phyloP scores from a whole-genome alignment of 2,329 filamentous ascomycete species.

The Curvularia spicifera region DNA sequence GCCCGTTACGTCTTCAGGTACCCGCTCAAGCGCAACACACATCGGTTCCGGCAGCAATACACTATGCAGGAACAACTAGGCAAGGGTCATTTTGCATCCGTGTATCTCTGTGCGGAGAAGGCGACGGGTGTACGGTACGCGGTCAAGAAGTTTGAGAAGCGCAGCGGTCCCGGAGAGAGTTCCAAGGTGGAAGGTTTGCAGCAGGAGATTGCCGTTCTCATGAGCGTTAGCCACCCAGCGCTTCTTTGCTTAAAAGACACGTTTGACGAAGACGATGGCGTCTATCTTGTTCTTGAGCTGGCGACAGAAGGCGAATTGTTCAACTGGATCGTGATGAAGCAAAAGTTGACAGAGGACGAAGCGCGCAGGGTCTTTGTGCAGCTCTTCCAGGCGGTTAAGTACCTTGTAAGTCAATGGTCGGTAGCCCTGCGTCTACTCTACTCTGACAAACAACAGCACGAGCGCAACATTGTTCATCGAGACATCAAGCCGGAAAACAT shows the following conservation, averaged over 20 bases:
- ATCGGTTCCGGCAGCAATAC: conserved; percentile 85
- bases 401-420: conserved; percentile 69
- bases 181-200: conserved; percentile 86
- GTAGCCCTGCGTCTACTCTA: background rate
- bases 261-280: conserved; percentile 87
- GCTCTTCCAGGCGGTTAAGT: conserved; percentile 92
- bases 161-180: conserved; percentile 78
- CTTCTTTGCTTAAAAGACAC: conserved; percentile 93
- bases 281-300: conserved; percentile 90
- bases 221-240: conserved; percentile 95
- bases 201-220: conserved; percentile 94
- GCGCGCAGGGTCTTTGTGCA: conserved; percentile 87
- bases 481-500: conserved; percentile 99
- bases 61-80: conserved; percentile 83
- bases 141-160: conserved; percentile 93
- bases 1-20: conserved; percentile 93
- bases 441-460: conserved; percentile 69
- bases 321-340: conserved; percentile 90
- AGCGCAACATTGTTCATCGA: conserved; percentile 94
- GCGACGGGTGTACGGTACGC: conserved; percentile 81
- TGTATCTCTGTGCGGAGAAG: conserved; percentile 90
- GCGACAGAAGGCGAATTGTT: conserved; percentile 94
- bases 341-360: conserved; percentile 84
- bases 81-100: conserved; percentile 93
- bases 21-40: conserved; percentile 65